phyloP scores from a whole-genome alignment of 345 rosid species.

The Microthlaspi erraticum region DNA sequence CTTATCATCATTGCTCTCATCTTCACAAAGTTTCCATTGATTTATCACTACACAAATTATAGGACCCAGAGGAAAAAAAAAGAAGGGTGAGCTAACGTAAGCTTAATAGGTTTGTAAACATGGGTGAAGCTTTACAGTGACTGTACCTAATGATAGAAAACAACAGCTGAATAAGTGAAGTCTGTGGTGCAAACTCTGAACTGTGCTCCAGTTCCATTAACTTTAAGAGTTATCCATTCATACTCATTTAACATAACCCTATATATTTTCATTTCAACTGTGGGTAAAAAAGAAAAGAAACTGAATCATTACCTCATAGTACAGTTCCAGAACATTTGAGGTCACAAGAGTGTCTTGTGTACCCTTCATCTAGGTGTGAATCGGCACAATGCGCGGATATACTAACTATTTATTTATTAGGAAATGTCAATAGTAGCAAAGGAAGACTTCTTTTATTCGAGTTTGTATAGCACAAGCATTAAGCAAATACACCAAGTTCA shows the following conservation, averaged over 20 bases:
- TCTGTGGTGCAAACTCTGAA: conserved; percentile 77
- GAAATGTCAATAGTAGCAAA: too few species aligned
- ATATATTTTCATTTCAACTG: conserved; percentile 22
- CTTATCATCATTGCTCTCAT: too few species aligned
- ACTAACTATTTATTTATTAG: too few species aligned
- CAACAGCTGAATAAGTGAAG: conserved; percentile 68
- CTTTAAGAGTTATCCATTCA: conserved; percentile 51
- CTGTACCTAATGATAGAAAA: conserved; percentile 72
- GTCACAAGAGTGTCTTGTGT: conserved; percentile 68
- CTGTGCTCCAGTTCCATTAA: too few species aligned
- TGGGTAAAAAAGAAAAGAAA: conserved; percentile 3
- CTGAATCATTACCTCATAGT: conserved; percentile 63
- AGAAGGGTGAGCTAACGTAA: conserved; percentile 29
- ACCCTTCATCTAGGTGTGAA: too few species aligned
- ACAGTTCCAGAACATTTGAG: conserved; percentile 78
- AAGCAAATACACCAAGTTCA: too few species aligned
- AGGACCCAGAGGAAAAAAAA: conserved; percentile 14
- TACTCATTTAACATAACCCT: conserved; percentile 5
- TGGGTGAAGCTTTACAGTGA: conserved; percentile 10
- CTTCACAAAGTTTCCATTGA: too few species aligned
- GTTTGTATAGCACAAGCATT: too few species aligned
- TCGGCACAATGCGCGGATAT: too few species aligned
- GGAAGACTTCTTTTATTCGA: too few species aligned
- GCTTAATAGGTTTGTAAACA: neutral
- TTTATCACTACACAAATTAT: too few species aligned